Percentiles rank a stretch among this genome's conserved stretches.
Conservation (phyloP, 2,329 filamentous ascomycete genomes). For the Simplicillium aogashimaense region DNA sequence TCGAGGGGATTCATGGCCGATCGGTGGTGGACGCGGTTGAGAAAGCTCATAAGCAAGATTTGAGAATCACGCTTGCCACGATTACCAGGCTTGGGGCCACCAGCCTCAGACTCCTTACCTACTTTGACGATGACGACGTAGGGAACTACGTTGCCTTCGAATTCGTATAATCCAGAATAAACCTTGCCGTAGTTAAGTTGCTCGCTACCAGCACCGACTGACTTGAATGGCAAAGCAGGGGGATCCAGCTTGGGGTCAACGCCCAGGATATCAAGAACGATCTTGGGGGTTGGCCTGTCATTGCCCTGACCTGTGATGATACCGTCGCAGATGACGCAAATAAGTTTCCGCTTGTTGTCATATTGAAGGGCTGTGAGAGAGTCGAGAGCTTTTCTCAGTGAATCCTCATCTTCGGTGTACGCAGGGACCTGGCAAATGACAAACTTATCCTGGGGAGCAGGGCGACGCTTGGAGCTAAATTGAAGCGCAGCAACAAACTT, state of each 20-base stretch:
- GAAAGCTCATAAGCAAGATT: slow-evolving; percentile 90
- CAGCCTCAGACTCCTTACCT: slow-evolving; percentile 90
- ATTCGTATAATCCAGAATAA: slow-evolving; percentile 96
- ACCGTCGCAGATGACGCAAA: slow-evolving; percentile 93
- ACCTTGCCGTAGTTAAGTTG: slow-evolving; percentile 98
- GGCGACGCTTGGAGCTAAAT: slow-evolving; percentile 83
- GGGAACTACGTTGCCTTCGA: slow-evolving; percentile 92
- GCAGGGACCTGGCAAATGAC: slow-evolving; percentile 97
- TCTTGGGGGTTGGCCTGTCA: slow-evolving; percentile 92
- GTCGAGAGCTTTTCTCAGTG: slow-evolving; percentile 82
- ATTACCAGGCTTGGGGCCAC: slow-evolving; percentile 88
- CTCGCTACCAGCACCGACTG: slow-evolving; percentile 76
- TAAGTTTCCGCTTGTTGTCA: slow-evolving; percentile 96
- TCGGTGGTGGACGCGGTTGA: slow-evolving; percentile 94
- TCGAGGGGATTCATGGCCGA: slow-evolving; percentile 92
- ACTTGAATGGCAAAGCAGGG: slow-evolving; percentile 87
- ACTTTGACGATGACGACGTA: slow-evolving; percentile 96
- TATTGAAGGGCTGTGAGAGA: slow-evolving; percentile 91
- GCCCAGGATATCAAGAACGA: slow-evolving; percentile 92
- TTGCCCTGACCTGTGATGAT: slow-evolving; percentile 95
- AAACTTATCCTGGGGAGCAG: slow-evolving; percentile 91
- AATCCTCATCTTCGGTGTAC: slow-evolving; percentile 96
- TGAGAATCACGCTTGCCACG: slow-evolving; percentile 98
- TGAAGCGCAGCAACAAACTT: slow-evolving; percentile 94
- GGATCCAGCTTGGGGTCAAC: slow-evolving; percentile 96